phyloP scores from a whole-genome alignment of 2,329 filamentous ascomycete genomes.

The Penicillium sp. region DNA sequence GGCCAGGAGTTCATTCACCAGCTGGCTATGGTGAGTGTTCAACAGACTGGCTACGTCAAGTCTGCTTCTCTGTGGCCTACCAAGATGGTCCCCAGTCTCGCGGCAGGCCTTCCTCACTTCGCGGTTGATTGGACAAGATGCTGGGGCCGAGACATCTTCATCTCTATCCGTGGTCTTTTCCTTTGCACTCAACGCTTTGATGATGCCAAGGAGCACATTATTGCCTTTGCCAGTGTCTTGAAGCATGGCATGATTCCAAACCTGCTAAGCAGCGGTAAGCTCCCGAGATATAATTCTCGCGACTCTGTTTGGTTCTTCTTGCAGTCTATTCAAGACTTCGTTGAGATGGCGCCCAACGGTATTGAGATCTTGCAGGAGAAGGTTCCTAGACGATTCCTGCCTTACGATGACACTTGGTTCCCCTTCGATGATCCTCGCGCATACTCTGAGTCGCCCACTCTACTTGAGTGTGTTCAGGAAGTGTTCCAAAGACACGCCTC shows the following conservation, averaged over 20 bases:
- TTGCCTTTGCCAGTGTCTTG: slow-evolving; percentile 90
- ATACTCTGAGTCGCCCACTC: slow-evolving; percentile 79
- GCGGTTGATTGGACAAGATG: slow-evolving; percentile 91
- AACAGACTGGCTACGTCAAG: slow-evolving; percentile 85
- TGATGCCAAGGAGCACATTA: slow-evolving; percentile 90
- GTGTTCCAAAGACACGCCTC: slow-evolving; percentile 87
- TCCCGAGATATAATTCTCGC: slow-evolving; percentile 90
- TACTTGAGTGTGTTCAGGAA: slow-evolving; percentile 91
- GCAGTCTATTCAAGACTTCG: slow-evolving; percentile 93
- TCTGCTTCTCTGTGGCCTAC: slow-evolving; percentile 88
- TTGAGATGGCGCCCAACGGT: slow-evolving; percentile 76
- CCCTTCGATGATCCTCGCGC: slow-evolving; percentile 75
- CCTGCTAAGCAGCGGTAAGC: slow-evolving; percentile 78
- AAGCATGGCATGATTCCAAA: slow-evolving; percentile 99
- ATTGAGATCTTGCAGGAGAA: slow-evolving; percentile 71
- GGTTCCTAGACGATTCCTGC: slow-evolving; percentile 82
- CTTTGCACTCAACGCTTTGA: slow-evolving; percentile 84
- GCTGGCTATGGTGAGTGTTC: slow-evolving; percentile 86
- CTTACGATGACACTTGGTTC: slow-evolving; percentile 97
- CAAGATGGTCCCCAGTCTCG: slow-evolving; percentile 80
- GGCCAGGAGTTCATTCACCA: slow-evolving; percentile 89
- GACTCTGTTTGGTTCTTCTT: slow-evolving; percentile 99
- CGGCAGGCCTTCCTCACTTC: slow-evolving; percentile 92
- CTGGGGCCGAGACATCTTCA: slow-evolving; percentile 97
- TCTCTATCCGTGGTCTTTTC: slow-evolving; percentile 87